These are phyloP conservation scores for Pseudogymnoascus sp. DNA, from an alignment of 2,329 filamentous ascomycete species.

Conservation along the genomic window DNA sequence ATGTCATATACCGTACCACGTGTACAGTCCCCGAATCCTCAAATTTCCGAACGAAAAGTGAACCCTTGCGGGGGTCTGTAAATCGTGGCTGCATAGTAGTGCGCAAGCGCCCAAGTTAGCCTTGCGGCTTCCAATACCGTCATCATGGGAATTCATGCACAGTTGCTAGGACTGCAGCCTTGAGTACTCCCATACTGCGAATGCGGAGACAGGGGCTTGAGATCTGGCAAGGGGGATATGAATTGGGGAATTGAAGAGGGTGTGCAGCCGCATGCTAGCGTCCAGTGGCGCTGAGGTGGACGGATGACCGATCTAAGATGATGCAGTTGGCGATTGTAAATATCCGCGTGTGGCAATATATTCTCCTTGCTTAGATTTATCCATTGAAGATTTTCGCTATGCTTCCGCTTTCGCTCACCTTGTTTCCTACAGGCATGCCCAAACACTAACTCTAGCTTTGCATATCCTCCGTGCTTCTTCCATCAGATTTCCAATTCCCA, in stretches of 20 bases:
- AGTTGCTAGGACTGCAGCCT: neutral
- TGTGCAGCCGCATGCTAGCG: neutral
- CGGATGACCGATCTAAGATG: neutral
- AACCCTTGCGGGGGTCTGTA: neutral
- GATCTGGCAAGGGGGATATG: neutral
- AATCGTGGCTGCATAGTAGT: neutral
- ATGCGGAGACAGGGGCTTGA: neutral
- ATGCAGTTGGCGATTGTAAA: neutral
- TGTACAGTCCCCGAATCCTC: constrained; percentile 1
- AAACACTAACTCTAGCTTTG: constrained; percentile 4
- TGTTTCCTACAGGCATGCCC: neutral
- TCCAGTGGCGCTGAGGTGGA: neutral
- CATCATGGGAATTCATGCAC: neutral
- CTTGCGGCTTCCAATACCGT: neutral
- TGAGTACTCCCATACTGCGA: neutral
- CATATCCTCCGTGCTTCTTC: neutral
- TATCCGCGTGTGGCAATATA: neutral
- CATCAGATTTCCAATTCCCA: constrained; percentile 16
- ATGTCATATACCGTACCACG: constrained; percentile 4
- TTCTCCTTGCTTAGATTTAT: neutral
- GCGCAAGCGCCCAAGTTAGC: neutral
- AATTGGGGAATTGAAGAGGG: neutral
- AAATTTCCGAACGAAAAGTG: neutral
- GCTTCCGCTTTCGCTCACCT: constrained; percentile 1
- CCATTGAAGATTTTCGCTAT: constrained; percentile 3